Conservation (phyloP, 1,139 yeast genomes). For the Magnusiomyces clavatus region DNA sequence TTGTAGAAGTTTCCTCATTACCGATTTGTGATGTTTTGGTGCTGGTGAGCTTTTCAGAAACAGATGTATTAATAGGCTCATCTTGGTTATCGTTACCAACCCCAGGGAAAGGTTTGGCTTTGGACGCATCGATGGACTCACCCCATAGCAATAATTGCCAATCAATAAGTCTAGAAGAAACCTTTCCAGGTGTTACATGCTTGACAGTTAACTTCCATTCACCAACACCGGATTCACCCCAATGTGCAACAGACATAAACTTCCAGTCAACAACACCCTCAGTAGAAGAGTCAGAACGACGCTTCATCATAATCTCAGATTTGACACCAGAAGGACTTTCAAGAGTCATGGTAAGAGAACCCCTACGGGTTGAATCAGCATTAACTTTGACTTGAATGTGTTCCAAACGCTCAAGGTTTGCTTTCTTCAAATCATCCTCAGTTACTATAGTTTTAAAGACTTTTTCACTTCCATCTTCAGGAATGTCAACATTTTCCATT, state of each 20-base stretch:
- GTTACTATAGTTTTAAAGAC: conserved; percentile 44
- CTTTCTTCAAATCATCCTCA: conserved; percentile 41
- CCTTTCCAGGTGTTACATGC: conserved; percentile 36
- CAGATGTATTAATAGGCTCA: conserved; percentile 10
- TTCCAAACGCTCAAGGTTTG: conserved; percentile 67
- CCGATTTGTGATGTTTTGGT: not conserved
- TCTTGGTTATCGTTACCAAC: conserved; percentile 15
- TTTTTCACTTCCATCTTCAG: conserved; percentile 22
- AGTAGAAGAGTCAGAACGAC: conserved; percentile 49
- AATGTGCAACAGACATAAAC: conserved; percentile 96
- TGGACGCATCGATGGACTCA: conserved; percentile 54
- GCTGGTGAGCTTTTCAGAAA: conserved; percentile 8
- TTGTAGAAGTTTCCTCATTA: conserved; percentile 8
- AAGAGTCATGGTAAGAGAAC: conserved; percentile 58
- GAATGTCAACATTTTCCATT: conserved; percentile 28
- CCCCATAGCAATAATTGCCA: conserved; percentile 87
- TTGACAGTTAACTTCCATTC: conserved; percentile 70
- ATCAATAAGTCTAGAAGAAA: conserved; percentile 37
- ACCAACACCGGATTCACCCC: conserved; percentile 87
- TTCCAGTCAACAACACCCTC: conserved; percentile 78
- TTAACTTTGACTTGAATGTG: conserved; percentile 80
- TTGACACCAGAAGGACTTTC: conserved; percentile 67
- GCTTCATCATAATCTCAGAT: conserved; percentile 68
- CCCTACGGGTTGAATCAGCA: conserved; percentile 58
- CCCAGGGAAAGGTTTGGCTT: conserved; percentile 44